Evolutionary conservation across 306 rosid species (phyloP), one percentile per base, ranked within the genome.

Genomic region (Quercus ilex): DNA sequence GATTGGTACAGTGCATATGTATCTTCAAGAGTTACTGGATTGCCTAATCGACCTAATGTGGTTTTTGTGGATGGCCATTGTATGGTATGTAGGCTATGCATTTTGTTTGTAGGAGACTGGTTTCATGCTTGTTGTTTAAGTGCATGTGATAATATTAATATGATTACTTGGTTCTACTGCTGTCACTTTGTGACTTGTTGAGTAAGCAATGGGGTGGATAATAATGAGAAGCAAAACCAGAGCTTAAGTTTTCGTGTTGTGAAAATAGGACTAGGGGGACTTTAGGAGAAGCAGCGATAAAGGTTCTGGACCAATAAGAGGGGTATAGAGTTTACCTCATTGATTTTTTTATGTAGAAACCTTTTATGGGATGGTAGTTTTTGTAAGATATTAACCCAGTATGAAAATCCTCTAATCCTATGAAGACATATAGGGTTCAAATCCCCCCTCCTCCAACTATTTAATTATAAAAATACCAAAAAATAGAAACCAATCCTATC

Each of bases 1-100:
- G 99, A 95, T 81, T 95, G 99, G 99, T 95, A 92, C 80, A 95
- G 96, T 76, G 96, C 96, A 19, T 95, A 95, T 75, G 99, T 91
- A 55, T 83, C 96, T 85, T 92, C 99, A 43, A 90, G 98, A 80
- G 98, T 95, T 53, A 80, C 89, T 23, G 92, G 86, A 82, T 79
- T 95, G 81, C 97, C 97, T 31, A 89, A 82, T 82, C 97, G 97
- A 74, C 99, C 98, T 60, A 95, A 87, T 83, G 55, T 95, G 83
- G 82, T 95, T 59, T 92, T 95, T 77, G 82, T 95, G n/a, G 99
- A 95, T 19, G 98, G 99, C 70, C 99, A 95, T 80, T 95, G 99
- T 62, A 56, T 1, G 98, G 99, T 92, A 92, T 23, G 88, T 82
- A 26, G 67, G 71, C 68, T 56, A 57, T 74, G 21, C 35, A 33